Conservation (phyloP, 2,329 filamentous ascomycete genomes). For the Neonectria ditissima region DNA sequence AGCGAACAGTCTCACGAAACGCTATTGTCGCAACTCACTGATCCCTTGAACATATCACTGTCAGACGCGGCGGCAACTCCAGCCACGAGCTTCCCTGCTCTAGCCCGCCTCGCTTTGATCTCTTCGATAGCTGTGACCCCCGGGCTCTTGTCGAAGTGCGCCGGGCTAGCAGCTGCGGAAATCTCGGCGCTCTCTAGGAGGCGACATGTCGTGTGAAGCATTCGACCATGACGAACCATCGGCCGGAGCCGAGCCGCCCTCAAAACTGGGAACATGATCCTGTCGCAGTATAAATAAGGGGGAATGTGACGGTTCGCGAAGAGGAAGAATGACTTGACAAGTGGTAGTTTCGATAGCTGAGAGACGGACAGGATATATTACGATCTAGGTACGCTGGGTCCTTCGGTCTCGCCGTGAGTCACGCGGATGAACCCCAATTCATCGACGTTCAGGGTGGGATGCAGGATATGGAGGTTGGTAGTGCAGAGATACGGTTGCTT, state of each 20-base stretch:
- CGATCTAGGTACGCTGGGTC: neutral
- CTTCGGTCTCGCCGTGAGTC: neutral
- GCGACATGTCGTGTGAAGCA: constrained; percentile 35
- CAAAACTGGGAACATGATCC: constrained; percentile 37
- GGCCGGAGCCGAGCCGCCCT: constrained; percentile 39
- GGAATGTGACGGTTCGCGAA: neutral
- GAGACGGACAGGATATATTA: constrained; percentile 3
- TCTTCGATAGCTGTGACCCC: constrained; percentile 46
- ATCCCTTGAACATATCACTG: constrained; percentile 86
- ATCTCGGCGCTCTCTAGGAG: constrained; percentile 41
- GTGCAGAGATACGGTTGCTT: constrained; percentile 7
- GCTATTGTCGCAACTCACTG: constrained; percentile 59
- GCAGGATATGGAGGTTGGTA: constrained; percentile 1
- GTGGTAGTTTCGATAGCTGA: neutral
- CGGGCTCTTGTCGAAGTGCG: constrained; percentile 40
- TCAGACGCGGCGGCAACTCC: constrained; percentile 81
- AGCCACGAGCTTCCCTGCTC: constrained; percentile 77
- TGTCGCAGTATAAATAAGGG: neutral
- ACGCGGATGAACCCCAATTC: neutral
- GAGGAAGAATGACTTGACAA: neutral
- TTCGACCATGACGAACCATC: constrained; percentile 21
- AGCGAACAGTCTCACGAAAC: neutral
- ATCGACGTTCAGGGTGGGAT: neutral
- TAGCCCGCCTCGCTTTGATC: constrained; percentile 64
- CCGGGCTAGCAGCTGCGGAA: constrained; percentile 40